Percentiles rank a stretch among this genome's conserved stretches.
These are phyloP conservation scores for Pelargonium australe DNA, from an alignment of 441 rosid species.

Conservation along the genomic window DNA sequence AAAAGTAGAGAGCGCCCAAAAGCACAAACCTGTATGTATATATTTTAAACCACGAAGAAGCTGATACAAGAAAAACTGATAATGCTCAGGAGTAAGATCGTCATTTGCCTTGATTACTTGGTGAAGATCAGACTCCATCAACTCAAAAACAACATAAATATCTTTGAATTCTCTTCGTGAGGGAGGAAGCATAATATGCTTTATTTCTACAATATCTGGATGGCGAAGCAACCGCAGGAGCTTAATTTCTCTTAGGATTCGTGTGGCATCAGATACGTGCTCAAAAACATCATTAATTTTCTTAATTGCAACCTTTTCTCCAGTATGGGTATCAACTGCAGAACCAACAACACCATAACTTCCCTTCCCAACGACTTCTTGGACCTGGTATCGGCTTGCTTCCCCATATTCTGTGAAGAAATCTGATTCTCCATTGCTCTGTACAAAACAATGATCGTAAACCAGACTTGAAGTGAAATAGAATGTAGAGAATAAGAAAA, in stretches of 20 bases:
- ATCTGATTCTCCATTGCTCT: conserved; percentile 59
- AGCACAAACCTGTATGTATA: conserved; percentile 64
- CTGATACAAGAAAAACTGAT: conserved; percentile 93
- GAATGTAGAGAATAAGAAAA: not conserved
- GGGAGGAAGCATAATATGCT: conserved; percentile 95
- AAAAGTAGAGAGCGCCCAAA: not conserved
- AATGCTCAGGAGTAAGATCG: conserved; percentile 91
- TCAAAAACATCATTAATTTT: conserved; percentile 94
- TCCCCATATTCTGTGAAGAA: conserved; percentile 98
- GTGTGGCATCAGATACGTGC: conserved; percentile 94
- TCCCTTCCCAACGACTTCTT: conserved; percentile 92
- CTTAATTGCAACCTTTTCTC: conserved; percentile 86
- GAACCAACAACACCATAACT: conserved; percentile 96
- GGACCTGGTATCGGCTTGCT: conserved; percentile 73
- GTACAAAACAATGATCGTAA: not conserved
- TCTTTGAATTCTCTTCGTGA: conserved; percentile 82
- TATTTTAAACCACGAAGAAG: conserved; percentile 92
- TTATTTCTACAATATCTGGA: conserved; percentile 86
- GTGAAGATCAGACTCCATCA: conserved; percentile 98
- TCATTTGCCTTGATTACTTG: conserved; percentile 90
- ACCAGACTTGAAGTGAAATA: not conserved
- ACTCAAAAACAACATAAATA: conserved; percentile 84
- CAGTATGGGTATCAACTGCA: conserved; percentile 73
- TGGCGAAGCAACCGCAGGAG: conserved; percentile 81
- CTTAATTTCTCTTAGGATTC: conserved; percentile 89